A percentile compares a stretch with the other conserved stretches of the same genome.
phyloP scores from a whole-genome alignment of 2,329 filamentous ascomycete species.

The Colletotrichum melonis region DNA sequence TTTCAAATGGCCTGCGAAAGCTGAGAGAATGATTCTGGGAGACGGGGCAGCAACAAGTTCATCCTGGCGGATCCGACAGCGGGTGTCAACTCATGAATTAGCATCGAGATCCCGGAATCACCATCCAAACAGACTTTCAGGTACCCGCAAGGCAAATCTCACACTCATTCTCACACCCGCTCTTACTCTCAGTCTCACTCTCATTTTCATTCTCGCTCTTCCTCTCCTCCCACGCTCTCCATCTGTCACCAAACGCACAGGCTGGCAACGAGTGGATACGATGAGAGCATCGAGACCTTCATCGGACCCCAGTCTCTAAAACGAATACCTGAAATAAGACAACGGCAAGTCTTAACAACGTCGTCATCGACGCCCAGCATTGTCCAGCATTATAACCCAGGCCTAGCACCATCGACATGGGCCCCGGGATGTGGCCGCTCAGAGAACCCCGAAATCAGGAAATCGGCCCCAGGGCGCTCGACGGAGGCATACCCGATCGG shows the following conservation, averaged over 20 bases:
- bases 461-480: conserved; percentile 10
- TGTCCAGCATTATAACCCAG: not conserved
- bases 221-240: not conserved
- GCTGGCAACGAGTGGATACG: not conserved
- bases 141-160: conserved; percentile 30
- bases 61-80: not conserved
- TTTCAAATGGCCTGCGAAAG: not conserved
- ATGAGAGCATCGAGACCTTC: not conserved
- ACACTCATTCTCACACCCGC: not conserved
- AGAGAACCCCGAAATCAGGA: conserved; percentile 8
- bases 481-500: conserved; percentile 16
- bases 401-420: not conserved
- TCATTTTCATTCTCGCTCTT: not conserved
- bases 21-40: not conserved
- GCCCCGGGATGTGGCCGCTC: conserved; percentile 3
- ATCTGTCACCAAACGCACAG: not conserved
- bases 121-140: conserved; percentile 24
- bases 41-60: not conserved
- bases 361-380: conserved; percentile 13
- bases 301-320: not conserved
- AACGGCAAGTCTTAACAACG: conserved; percentile 13
- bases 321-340: not conserved
- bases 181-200: not conserved
- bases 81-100: conserved; percentile 9
- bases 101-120: conserved; percentile 14